Percentiles rank a stretch among this genome's conserved stretches.
phyloP scores from a whole-genome alignment of 2,329 filamentous ascomycete genomes.

The Calonectria leucothoes region DNA sequence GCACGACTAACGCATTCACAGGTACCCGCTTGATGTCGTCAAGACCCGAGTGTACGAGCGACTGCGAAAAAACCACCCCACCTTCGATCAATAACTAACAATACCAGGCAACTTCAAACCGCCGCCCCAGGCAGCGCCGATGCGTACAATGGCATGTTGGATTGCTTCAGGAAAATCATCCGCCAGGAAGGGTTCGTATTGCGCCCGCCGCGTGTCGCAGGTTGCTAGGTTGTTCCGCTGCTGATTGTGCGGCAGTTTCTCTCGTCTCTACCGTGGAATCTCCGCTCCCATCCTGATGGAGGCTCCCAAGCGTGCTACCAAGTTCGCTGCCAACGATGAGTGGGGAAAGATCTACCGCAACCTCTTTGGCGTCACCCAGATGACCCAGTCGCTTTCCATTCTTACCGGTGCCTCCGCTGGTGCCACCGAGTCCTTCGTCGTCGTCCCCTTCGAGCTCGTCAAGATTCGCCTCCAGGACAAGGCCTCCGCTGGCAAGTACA shows the following conservation, averaged over 20 bases:
- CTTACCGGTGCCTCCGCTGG: constrained; percentile 95
- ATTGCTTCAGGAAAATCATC: constrained; percentile 98
- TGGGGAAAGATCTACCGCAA: constrained; percentile 97
- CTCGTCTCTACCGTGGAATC: constrained; percentile 95
- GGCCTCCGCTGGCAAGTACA: constrained; percentile 90
- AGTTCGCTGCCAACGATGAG: constrained; percentile 98
- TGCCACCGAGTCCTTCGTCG: constrained; percentile 95
- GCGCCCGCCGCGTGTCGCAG: constrained; percentile 18
- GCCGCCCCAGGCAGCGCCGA: constrained; percentile 80
- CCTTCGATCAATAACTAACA: constrained; percentile 33
- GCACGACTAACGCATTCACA: constrained; percentile 51
- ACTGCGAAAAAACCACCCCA: constrained; percentile 31
- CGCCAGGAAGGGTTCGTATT: constrained; percentile 85
- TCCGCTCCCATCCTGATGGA: constrained; percentile 97
- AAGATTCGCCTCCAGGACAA: constrained; percentile 98
- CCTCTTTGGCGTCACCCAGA: constrained; percentile 84
- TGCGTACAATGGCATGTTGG: constrained; percentile 94
- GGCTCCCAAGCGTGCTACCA: constrained; percentile 91
- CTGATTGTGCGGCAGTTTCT: constrained; percentile 69
- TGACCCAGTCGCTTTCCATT: constrained; percentile 91
- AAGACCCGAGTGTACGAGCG: constrained; percentile 91
- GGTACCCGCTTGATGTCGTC: constrained; percentile 98
- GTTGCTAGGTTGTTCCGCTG: constrained; percentile 13
- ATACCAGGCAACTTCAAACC: constrained; percentile 83
- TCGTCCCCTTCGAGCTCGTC: constrained; percentile 97